These are phyloP conservation scores for Aureobasidium sp. DNA, from an alignment of 2,329 filamentous ascomycete species.

Conservation along the genomic window DNA sequence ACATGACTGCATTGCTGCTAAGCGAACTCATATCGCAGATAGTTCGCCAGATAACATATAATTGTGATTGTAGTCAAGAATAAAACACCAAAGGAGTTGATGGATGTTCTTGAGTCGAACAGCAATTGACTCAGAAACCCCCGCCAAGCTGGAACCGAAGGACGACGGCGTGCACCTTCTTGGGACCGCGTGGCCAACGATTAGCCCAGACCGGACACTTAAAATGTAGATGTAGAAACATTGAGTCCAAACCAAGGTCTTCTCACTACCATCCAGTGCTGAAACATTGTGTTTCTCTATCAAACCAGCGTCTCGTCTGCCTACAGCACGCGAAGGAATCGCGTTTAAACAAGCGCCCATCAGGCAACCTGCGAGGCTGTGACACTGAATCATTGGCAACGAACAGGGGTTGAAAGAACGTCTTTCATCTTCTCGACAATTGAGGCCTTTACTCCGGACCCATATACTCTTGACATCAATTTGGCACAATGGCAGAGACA, in stretches of 20 bases:
- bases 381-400: background rate
- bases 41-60: background rate
- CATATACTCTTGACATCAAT: background rate
- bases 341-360: conserved; percentile 4
- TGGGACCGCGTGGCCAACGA: background rate
- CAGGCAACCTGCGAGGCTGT: conserved; percentile 1
- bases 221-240: background rate
- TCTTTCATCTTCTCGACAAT: background rate
- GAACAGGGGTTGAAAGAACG: background rate
- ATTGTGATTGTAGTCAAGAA: background rate
- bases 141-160: background rate
- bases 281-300: background rate
- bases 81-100: background rate
- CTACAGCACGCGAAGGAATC: background rate
- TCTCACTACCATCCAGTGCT: background rate
- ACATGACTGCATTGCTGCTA: background rate
- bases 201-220: background rate
- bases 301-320: background rate
- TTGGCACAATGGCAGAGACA: conserved; percentile 12
- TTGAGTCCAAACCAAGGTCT: background rate
- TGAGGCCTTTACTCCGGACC: background rate
- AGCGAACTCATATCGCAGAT: background rate
- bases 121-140: background rate
- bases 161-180: background rate
- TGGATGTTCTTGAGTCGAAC: background rate